Evolutionary conservation across 139 green algal genomes (phyloP).

Genomic region (Chlorella sp.): DNA sequence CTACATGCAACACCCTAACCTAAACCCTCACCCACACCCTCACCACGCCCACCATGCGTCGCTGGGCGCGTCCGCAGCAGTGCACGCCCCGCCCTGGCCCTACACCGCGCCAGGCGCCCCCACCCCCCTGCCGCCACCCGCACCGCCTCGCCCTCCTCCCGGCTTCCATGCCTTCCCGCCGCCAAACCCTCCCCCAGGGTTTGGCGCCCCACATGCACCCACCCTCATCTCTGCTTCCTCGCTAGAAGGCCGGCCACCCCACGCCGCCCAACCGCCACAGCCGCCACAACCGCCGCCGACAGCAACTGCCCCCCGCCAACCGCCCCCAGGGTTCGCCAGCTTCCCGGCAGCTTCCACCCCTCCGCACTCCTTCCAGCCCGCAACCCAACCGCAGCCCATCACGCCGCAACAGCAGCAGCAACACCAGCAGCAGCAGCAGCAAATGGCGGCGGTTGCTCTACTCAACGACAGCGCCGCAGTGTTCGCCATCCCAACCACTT

Average conservation of each 20-base stretch:
- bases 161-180: not conserved
- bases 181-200: not conserved
- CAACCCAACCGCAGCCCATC: not conserved
- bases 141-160: not conserved
- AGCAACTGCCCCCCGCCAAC: too few species aligned
- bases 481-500: too few species aligned
- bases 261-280: not conserved
- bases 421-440: too few species aligned
- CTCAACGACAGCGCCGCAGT: too few species aligned
- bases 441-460: too few species aligned
- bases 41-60: not conserved
- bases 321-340: not conserved
- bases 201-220: too few species aligned
- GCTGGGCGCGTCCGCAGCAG: not conserved
- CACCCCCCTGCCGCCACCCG: too few species aligned
- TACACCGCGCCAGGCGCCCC: not conserved
- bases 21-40: not conserved
- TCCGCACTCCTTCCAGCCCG: not conserved
- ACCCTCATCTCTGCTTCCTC: too few species aligned
- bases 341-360: not conserved
- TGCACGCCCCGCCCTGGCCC: not conserved
- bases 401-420: too few species aligned
- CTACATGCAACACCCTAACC: not conserved
- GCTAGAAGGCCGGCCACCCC: not conserved
- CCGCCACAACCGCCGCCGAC: too few species aligned